Base-by-base conservation (phyloP, 352 stramenopile species). In the Globisporangium middletonii region DNA sequence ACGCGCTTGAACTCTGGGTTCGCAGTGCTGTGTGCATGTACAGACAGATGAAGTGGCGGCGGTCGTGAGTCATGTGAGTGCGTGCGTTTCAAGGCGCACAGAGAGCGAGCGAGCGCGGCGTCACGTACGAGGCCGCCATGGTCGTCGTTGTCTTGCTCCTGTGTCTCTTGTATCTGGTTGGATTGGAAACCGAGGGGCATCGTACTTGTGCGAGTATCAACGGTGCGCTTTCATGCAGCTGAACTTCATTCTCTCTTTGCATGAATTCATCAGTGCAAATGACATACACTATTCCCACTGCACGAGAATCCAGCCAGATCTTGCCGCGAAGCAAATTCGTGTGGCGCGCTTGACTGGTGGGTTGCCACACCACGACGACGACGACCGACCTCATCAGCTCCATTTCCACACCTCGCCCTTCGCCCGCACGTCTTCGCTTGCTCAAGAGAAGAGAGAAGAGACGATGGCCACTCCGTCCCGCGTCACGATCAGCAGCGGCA, bases 1-100 rank as follows among this genome's bases (percentile, higher is more conserved):
- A 91, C 83, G 57, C 81, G 79, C 79, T 94, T 94, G 69, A 86
- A 92, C 55, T 94, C 86, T 6, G 67, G 63, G 50, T 63, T 62
- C 33, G 62, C 56, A 35, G 58, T 67, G 52, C 66, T 76, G 30
- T 13, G 47, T 30, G 12, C 8, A 44, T 18, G 23, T 12, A 50
- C 12, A 60, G 6, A 45, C 0, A 45, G 2, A 49, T 5, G 7
- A 23, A 13, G 37, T 16, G 6, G 23, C 28, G 23, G 47, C 37
- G 26, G 26, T 11, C 37, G 28, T 15, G 46, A 51, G 46, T n/a
- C 23, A 12, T 35, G 46, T 27, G 46, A 35, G 35, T 41, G 35
- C 35, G 35, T 41, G 35, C 12, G 12, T 11, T 19, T 11, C 44
- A 2, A 30, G 26, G 16, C 57, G 12, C 23, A 43, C 7, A 45